These are phyloP conservation scores for Phaeosphaeria sp. DNA, from an alignment of 2,329 filamentous ascomycete species.

Conservation along the genomic window DNA sequence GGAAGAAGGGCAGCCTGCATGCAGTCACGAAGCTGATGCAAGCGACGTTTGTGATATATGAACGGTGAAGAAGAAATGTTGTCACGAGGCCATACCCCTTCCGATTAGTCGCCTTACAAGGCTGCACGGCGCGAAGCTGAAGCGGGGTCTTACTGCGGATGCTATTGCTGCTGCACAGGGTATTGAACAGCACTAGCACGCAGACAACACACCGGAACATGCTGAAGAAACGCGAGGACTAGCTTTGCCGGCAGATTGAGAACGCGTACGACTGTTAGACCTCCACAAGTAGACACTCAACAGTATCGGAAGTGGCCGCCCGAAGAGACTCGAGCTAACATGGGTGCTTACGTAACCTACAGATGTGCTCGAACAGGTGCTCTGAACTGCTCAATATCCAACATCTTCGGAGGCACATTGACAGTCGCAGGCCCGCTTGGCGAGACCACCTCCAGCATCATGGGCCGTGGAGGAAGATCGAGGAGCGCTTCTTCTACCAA, in stretches of 20 bases:
- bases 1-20: too few species aligned
- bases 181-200: background rate
- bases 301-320: background rate
- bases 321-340: background rate
- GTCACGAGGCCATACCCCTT: background rate
- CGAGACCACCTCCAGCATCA: background rate
- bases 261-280: background rate
- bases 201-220: background rate
- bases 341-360: background rate
- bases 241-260: background rate
- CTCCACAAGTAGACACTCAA: background rate
- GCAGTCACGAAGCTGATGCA: background rate
- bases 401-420: background rate
- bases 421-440: background rate
- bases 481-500: constrained; percentile 1
- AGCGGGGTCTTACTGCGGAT: background rate
- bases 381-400: background rate
- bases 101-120: background rate
- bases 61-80: background rate
- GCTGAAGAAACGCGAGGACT: background rate
- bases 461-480: background rate
- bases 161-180: background rate
- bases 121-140: background rate
- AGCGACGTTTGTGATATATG: background rate
- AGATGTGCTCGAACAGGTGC: background rate